These are phyloP conservation scores for Pythium grandisporangium DNA, from an alignment of 352 stramenopile genomes.

Conservation along the genomic window DNA sequence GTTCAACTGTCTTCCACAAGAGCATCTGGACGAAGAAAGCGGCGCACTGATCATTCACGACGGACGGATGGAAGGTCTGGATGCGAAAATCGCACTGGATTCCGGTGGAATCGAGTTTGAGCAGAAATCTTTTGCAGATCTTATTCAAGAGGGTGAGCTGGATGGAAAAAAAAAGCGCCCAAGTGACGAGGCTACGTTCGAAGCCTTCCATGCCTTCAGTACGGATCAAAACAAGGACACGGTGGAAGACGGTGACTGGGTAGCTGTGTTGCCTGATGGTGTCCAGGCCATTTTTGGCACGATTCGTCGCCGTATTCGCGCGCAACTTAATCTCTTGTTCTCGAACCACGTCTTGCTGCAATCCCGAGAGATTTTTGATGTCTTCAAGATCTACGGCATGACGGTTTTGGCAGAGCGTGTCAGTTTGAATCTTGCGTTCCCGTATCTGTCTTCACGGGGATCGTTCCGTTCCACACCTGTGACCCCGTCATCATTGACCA, in stretches of 20 bases:
- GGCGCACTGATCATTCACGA: slow-evolving; percentile 43
- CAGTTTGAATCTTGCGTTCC: slow-evolving; percentile 33
- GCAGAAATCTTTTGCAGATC: slow-evolving; percentile 20
- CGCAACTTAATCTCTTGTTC: slow-evolving; percentile 4
- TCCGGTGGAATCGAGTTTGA: slow-evolving; percentile 1
- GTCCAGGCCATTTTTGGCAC: background rate
- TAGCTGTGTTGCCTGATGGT: background rate
- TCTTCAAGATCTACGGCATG: slow-evolving; percentile 83
- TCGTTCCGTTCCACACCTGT: background rate
- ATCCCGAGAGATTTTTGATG: slow-evolving; percentile 63
- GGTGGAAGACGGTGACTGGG: slow-evolving; percentile 3
- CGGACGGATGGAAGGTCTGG: slow-evolving; percentile 15
- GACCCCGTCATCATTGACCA: slow-evolving; percentile 43
- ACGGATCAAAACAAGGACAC: background rate
- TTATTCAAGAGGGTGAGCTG: slow-evolving; percentile 30
- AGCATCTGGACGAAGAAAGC: slow-evolving; percentile 44
- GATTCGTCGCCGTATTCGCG: background rate
- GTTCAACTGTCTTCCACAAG: slow-evolving; percentile 47
- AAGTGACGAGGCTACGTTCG: background rate
- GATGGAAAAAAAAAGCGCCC: slow-evolving; percentile 4
- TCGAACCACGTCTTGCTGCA: slow-evolving; percentile 32
- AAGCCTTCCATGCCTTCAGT: slow-evolving; percentile 2
- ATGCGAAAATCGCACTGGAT: slow-evolving; percentile 4
- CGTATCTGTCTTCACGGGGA: slow-evolving; percentile 6
- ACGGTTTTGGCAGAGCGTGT: slow-evolving; percentile 57